phyloP scores from a whole-genome alignment of 2,329 filamentous ascomycete species.

The Colletotrichum simmondsii region DNA sequence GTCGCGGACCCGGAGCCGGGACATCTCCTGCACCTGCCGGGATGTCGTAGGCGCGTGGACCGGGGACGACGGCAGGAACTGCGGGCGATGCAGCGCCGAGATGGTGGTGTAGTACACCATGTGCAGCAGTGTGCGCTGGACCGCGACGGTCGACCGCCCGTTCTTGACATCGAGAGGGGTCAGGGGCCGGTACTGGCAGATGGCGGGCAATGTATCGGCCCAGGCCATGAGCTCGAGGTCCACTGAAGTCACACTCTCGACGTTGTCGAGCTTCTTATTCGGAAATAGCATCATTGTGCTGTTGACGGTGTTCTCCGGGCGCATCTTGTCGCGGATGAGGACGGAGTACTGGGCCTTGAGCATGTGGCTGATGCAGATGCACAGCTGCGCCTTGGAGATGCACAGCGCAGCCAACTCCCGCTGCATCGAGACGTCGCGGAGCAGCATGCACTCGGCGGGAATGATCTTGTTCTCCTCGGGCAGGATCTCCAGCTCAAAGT shows the following conservation, averaged over 20 bases:
- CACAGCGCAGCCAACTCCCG: constrained; percentile 86
- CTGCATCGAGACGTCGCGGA: constrained; percentile 79
- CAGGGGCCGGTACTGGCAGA: constrained; percentile 74
- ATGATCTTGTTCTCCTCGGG: constrained; percentile 76
- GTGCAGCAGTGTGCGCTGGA: constrained; percentile 88
- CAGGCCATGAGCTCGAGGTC: constrained; percentile 84
- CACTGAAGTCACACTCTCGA: constrained; percentile 81
- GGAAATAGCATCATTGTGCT: constrained; percentile 90
- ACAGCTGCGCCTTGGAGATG: constrained; percentile 90
- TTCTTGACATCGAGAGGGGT: constrained; percentile 66
- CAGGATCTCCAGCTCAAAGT: constrained; percentile 82
- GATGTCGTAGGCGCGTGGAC: constrained; percentile 62
- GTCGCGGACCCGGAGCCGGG: constrained; percentile 83
- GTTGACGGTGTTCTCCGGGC: constrained; percentile 79
- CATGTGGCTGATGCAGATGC: constrained; percentile 89
- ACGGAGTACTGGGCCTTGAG: constrained; percentile 93
- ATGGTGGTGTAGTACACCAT: constrained; percentile 95
- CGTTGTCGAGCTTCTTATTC: constrained; percentile 86
- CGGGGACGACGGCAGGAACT: constrained; percentile 83
- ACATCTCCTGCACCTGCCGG: constrained; percentile 82
- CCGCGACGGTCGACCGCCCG: constrained; percentile 67
- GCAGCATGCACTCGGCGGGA: constrained; percentile 74
- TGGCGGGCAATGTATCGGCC: constrained; percentile 76
- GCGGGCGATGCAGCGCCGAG: constrained; percentile 89
- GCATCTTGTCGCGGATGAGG: constrained; percentile 83